Evolutionary conservation across 306 rosid genomes (phyloP), one percentile per base, ranked within the genome.

Genomic region (Casuarina equisetifolia): DNA sequence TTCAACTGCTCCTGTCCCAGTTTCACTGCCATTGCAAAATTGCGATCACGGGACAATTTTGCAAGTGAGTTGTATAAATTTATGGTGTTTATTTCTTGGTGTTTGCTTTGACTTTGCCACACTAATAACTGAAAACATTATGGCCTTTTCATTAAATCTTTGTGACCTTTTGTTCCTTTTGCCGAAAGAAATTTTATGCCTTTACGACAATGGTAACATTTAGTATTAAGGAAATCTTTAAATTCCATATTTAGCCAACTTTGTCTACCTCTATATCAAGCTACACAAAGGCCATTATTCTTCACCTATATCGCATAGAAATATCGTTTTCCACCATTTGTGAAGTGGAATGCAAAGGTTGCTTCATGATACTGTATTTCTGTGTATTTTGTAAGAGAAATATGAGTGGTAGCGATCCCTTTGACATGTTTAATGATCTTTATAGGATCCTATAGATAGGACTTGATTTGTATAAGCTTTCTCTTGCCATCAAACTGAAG

Each of bases 31-130:
- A 12, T 82, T 90, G 82, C 80, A 81, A 53, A 90, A 86, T 81
- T 82, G 89, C 81, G 70, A 79, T 70, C 82, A 86, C 73, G 88
- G 87, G 76, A 84, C 90, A 32, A 61, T 84, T 72, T 86, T 90
- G 78, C 77, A 85, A 35, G 91, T 88, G 68, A 90, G 91, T 42
- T 42, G 5, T n/a, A 42, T 44, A 42, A 36, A 9, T 62, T 38
- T 36, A 42, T 40, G 71, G 49, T 67, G n/a, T 43, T 67, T 67
- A 2, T 40, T 13, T 42, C 50, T 66, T 40, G 36, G 32, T 66
- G 50, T 42, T 67, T 42, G 50, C 17, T 67, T 42, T 17, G 32
- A 66, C 19, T 63, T 38, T 63, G 46, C 57, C 46, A 20, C n/a
- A 32, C 19, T 58, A 20, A 72, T 77, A 19, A 13, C 38, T 63